A percentile compares a stretch with the other conserved stretches of the same genome.
phyloP scores from a whole-genome alignment of 228 moss, liverwort and hornwort species.

The Sphagnum magellanicum region DNA sequence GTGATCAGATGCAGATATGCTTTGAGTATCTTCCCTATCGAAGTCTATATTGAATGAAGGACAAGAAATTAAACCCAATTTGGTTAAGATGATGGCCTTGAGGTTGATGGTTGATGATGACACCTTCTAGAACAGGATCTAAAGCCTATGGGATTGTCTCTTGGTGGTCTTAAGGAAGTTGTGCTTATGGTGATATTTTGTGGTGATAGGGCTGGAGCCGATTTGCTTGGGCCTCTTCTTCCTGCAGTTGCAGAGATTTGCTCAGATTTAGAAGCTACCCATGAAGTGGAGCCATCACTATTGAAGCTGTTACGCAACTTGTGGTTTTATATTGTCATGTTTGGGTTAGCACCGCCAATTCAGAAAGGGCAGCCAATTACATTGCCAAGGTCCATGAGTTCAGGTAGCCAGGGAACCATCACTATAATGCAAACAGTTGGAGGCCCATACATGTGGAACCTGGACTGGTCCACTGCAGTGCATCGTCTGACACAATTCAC shows the following conservation, averaged over 20 bases:
- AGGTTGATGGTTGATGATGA: too few species aligned
- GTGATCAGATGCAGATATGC: too few species aligned
- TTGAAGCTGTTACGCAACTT: conserved; percentile 72
- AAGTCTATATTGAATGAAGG: too few species aligned
- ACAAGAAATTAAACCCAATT: too few species aligned
- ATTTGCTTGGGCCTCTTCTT: conserved; percentile 74
- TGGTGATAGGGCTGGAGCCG: conserved; percentile 45
- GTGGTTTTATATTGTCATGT: conserved; percentile 77
- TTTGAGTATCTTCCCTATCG: too few species aligned
- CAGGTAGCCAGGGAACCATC: conserved; percentile 40
- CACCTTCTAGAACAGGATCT: too few species aligned
- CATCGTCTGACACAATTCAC: conserved; percentile 52
- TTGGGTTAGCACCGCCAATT: conserved; percentile 76
- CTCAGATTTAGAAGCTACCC: conserved; percentile 55
- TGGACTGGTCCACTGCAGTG: conserved; percentile 67
- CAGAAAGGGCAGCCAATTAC: conserved; percentile 35
- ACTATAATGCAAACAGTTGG: conserved; percentile 47
- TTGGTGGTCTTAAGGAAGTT: neutral
- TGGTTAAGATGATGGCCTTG: too few species aligned
- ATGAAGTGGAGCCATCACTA: conserved; percentile 50
- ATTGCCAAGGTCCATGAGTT: conserved; percentile 31
- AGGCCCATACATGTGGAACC: conserved; percentile 60
- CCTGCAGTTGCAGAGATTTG: conserved; percentile 77
- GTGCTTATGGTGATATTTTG: neutral
- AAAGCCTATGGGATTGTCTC: too few species aligned